Evolutionary conservation across 768 basidiomycete genomes (phyloP).

Genomic region (Tulasnella sp.): DNA sequence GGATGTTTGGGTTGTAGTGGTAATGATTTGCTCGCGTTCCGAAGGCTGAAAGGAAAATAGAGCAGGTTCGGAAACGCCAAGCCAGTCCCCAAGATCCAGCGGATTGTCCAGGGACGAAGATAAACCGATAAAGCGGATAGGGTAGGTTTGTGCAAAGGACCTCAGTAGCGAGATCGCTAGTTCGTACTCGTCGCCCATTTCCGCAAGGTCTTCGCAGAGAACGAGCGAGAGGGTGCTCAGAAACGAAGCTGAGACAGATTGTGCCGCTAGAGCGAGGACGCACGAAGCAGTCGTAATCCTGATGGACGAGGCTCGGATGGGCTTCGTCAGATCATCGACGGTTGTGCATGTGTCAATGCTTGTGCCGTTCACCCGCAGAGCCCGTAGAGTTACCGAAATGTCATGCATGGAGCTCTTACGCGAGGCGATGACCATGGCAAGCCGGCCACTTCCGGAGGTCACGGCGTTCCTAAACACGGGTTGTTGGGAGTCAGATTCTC

Average conservation of each 20-base stretch:
- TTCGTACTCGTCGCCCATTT: conserved; percentile 80
- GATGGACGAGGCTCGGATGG: conserved; percentile 43
- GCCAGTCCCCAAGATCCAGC: conserved; percentile 79
- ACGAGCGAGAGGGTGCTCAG: conserved; percentile 61
- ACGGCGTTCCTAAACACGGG: conserved; percentile 3
- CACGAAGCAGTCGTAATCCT: conserved; percentile 64
- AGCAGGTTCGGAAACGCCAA: conserved; percentile 65
- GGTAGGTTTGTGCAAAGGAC: conserved; percentile 60
- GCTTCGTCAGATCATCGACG: conserved; percentile 42
- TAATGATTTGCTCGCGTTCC: conserved; percentile 80
- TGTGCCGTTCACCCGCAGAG: conserved; percentile 47
- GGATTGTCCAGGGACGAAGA: conserved; percentile 81
- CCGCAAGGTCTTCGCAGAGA: conserved; percentile 83
- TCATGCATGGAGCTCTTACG: conserved; percentile 60
- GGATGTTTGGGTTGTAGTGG: conserved; percentile 69
- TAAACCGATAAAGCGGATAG: conserved; percentile 76
- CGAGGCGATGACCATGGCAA: conserved; percentile 68
- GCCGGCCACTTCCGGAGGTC: conserved; percentile 39
- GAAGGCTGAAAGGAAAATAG: conserved; percentile 78
- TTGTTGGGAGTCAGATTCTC: background rate
- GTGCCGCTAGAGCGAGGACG: conserved; percentile 41
- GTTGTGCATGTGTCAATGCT: conserved; percentile 43
- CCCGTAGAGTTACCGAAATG: conserved; percentile 48
- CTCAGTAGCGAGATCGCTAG: conserved; percentile 74
- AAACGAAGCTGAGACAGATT: conserved; percentile 34